A percentile compares a stretch with the other conserved stretches of the same genome.
Conservation (phyloP, 129 eudicot genomes). For the Flaveria bidentis region DNA sequence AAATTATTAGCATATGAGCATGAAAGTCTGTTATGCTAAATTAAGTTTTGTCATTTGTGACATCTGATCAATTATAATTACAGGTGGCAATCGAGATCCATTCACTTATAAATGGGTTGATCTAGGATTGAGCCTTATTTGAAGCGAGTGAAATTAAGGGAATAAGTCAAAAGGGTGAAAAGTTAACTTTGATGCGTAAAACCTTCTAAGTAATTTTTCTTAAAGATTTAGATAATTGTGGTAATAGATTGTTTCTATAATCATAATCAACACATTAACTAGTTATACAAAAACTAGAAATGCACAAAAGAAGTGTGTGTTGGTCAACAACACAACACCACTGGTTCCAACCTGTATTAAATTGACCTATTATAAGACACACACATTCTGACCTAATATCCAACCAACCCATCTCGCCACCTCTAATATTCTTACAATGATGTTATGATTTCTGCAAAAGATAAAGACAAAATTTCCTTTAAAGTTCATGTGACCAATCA, state of each 20-base stretch:
- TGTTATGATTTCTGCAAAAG: not conserved
- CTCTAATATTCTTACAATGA: not conserved
- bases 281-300: not conserved
- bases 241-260: not conserved
- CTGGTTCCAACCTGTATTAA: not conserved
- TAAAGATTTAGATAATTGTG: no score
- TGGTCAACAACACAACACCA: constrained; percentile 3
- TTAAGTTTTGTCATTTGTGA: not conserved
- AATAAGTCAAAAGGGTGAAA: not conserved
- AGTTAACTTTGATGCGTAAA: not conserved
- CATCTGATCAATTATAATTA: not conserved
- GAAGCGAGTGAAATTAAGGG: not conserved
- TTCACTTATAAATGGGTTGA: not conserved
- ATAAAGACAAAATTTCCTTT: not conserved
- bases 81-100: not conserved
- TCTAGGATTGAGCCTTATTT: not conserved
- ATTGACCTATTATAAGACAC: not conserved
- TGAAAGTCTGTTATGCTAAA: not conserved
- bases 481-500: constrained; percentile 7
- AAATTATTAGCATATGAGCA: not conserved
- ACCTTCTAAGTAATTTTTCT: not conserved
- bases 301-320: not conserved
- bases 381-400: not conserved
- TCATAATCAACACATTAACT: not conserved
- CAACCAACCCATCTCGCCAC: not conserved